Evolutionary conservation across 768 basidiomycete genomes (phyloP).

Genomic region (Agrocybe pediades): DNA sequence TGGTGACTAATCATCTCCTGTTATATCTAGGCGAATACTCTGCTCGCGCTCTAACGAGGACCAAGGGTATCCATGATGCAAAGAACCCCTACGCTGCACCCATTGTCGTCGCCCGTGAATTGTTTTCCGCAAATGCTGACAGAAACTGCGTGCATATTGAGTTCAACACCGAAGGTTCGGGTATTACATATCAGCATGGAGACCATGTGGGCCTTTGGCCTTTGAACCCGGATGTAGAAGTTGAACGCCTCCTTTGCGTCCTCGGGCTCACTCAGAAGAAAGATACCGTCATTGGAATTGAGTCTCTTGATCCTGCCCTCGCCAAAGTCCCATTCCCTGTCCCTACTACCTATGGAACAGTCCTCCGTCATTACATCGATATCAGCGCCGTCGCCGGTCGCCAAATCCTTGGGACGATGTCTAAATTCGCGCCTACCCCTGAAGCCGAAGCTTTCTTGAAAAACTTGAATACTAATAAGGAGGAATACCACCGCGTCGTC

Average conservation of each 20-base stretch:
- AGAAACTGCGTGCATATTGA: constrained; percentile 96
- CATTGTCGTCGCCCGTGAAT: constrained; percentile 73
- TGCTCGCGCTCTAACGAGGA: constrained; percentile 88
- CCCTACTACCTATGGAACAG: constrained; percentile 91
- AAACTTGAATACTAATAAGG: constrained; percentile 84
- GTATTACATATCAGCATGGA: constrained; percentile 98
- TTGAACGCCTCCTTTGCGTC: constrained; percentile 82
- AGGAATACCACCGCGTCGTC: constrained; percentile 78
- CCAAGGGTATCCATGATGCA: constrained; percentile 95
- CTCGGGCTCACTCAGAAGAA: constrained; percentile 84
- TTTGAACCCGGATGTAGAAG: constrained; percentile 89
- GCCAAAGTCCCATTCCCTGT: constrained; percentile 99
- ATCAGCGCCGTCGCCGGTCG: constrained; percentile 94
- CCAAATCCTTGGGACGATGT: constrained; percentile 85
- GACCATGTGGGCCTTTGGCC: constrained; percentile 99
- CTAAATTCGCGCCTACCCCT: constrained; percentile 85
- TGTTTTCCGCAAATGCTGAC: constrained; percentile 73
- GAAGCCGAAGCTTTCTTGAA: constrained; percentile 75
- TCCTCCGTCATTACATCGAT: constrained; percentile 96
- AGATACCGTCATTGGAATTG: constrained; percentile 85
- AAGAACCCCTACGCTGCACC: constrained; percentile 97
- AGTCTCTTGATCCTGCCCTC: constrained; percentile 95
- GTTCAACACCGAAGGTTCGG: constrained; percentile 91
- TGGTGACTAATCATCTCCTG: constrained; percentile 17
- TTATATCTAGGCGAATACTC: constrained; percentile 97